Evolutionary conservation across 129 eudicot species (phyloP).

Genomic region (Arctium lappa): DNA sequence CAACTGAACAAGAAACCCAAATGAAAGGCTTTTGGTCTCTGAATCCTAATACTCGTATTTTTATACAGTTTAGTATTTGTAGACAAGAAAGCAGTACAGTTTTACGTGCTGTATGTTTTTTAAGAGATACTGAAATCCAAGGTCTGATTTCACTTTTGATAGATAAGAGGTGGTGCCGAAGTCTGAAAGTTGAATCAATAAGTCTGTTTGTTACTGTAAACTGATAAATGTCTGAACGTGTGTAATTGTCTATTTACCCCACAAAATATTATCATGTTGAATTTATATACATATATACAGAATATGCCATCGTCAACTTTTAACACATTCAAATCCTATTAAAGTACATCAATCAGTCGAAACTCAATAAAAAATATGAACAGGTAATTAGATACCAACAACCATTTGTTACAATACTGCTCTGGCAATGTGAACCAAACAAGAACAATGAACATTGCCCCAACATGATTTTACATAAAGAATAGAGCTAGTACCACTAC

Average conservation of each 20-base stretch:
- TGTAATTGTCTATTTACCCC: not conserved
- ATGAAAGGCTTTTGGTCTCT: not conserved
- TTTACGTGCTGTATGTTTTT: not conserved
- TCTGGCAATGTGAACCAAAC: too few species aligned
- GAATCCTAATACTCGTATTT: not conserved
- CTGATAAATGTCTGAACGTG: not conserved
- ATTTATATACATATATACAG: not conserved
- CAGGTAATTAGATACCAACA: not conserved
- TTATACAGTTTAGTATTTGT: not conserved
- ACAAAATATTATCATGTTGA: not conserved
- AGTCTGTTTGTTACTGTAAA: not conserved
- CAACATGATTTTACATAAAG: slow-evolving; percentile 5
- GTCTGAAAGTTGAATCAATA: not conserved
- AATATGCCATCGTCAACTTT: not conserved
- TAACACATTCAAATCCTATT: not conserved
- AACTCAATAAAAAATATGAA: not conserved
- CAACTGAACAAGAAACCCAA: not conserved
- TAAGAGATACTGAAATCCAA: not conserved
- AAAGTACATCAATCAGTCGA: not conserved
- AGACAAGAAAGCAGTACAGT: not conserved
- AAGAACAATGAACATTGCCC: too few species aligned
- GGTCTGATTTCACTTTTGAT: not conserved
- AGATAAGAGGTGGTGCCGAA: not conserved
- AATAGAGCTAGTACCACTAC: slow-evolving; percentile 13
- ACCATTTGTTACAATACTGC: too few species aligned